These are phyloP conservation scores for Alternaria panax DNA, from an alignment of 2,329 filamentous ascomycete genomes.

Conservation along the genomic window DNA sequence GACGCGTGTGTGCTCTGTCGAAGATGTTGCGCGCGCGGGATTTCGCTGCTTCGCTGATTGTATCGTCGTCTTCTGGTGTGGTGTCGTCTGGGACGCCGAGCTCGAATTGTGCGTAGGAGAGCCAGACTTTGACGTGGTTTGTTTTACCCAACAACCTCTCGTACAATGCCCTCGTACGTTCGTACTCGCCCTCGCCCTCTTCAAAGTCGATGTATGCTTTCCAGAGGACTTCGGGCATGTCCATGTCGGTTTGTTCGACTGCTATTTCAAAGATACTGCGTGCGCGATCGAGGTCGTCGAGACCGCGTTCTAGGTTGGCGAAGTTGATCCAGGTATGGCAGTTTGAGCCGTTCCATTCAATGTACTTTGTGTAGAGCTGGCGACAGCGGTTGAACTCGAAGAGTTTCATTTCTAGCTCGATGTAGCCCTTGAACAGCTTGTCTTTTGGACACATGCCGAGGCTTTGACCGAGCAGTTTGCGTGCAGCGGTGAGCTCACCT, in stretches of 20 bases:
- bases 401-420: constrained; percentile 89
- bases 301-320: constrained; percentile 86
- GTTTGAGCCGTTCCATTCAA: constrained; percentile 90
- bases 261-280: constrained; percentile 87
- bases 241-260: constrained; percentile 70
- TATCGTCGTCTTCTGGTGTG: constrained; percentile 57
- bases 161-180: constrained; percentile 80
- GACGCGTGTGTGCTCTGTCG: constrained; percentile 80
- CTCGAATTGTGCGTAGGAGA: constrained; percentile 97
- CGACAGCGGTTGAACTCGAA: constrained; percentile 94
- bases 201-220: constrained; percentile 99
- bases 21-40: constrained; percentile 82
- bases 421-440: constrained; percentile 91
- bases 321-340: constrained; percentile 96
- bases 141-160: constrained; percentile 92
- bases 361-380: constrained; percentile 90
- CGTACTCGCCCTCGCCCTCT: constrained; percentile 92
- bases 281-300: constrained; percentile 88
- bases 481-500: constrained; percentile 76
- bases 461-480: constrained; percentile 87
- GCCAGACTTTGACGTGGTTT: constrained; percentile 99
- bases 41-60: constrained; percentile 84
- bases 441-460: constrained; percentile 97
- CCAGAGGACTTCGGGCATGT: constrained; percentile 98
- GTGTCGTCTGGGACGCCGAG: constrained; percentile 87